Evolutionary conservation across 2,329 filamentous ascomycete species (phyloP), one percentile per base, ranked within the genome.

Genomic region (Paecilomyces formosus): DNA sequence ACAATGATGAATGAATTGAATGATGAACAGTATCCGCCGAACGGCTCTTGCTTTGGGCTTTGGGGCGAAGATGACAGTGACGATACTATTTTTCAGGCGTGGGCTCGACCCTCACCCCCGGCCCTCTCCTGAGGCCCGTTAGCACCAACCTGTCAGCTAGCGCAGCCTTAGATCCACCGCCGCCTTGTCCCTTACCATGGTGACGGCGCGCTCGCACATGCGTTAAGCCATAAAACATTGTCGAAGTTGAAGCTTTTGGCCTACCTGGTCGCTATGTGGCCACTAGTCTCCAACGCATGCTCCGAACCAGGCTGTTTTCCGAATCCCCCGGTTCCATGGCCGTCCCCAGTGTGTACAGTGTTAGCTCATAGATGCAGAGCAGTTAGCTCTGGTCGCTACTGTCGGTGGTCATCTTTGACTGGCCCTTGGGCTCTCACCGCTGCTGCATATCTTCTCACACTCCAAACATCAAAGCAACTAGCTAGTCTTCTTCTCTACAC

Each of bases 251-350:
- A 57, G 55, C 50, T 52, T 28, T 52, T 13, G 50, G 9, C 26
- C 50, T 52, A 22, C 50, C 21, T 35, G 50, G 55, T 12, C 52
- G 55, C 49, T 52, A 52, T 52, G 51, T 39, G 24, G 18, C 22
- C 53, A 30, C 53, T 35, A 54, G 53, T 22, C 28, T 21, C 22
- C 53, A 54, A 15, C 28, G 12, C 53, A 28, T 52, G 50, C 50
- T 26, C 50, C 26, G 50, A 28, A 52, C 54, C 54, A 55, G 45
- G 31, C 24, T 52, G 52, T 49, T 13, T 59, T 62, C 61, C 59
- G 61, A 57, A 56, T 61, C 39, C 61, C 59, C 61, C 57, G 61
- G 57, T 54, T 51, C 61, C 59, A 57, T 61, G 24, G 24, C 50
- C 21, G 60, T 58, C 45, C 53, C 53, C 50, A 52, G 50, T 24